Conservation (phyloP, 495 filamentous ascomycete species). For the Pyrenopolyporus hunteri region DNA sequence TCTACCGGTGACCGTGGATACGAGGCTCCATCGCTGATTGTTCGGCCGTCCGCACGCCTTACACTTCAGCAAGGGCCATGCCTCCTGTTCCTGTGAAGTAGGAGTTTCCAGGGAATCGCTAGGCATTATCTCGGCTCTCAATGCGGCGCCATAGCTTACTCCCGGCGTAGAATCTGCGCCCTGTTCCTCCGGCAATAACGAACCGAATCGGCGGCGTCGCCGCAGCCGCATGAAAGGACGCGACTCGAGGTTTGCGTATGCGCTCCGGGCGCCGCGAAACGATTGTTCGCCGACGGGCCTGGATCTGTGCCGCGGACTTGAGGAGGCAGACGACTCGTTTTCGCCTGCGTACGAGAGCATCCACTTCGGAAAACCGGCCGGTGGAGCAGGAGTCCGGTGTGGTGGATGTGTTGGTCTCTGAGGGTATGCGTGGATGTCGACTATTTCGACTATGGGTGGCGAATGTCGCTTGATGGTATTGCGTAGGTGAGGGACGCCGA, state of each 20-base stretch:
- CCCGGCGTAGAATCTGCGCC: not conserved
- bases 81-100: not conserved
- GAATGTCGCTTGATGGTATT: slow-evolving; percentile 47
- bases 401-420: slow-evolving; percentile 44
- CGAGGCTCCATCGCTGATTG: slow-evolving; percentile 35
- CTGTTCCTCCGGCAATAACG: not conserved
- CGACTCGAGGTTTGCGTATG: slow-evolving; percentile 3
- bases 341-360: not conserved
- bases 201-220: no score
- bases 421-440: slow-evolving; percentile 48
- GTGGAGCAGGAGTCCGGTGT: slow-evolving; percentile 34
- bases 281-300: not conserved
- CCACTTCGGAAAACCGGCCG: slow-evolving; percentile 44
- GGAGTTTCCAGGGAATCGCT: no score
- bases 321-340: not conserved
- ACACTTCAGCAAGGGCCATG: slow-evolving; percentile 14
- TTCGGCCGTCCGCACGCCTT: slow-evolving; percentile 33
- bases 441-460: slow-evolving; percentile 34
- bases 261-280: slow-evolving; percentile 16
- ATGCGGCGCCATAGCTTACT: no score
- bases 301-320: not conserved
- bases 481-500: slow-evolving; percentile 30
- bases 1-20: slow-evolving; percentile 21
- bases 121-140: no score
- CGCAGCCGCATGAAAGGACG: slow-evolving; percentile 8